These are phyloP conservation scores for Rhododendron griersonianum DNA, from an alignment of 148 eudicot genomes.

Conservation along the genomic window DNA sequence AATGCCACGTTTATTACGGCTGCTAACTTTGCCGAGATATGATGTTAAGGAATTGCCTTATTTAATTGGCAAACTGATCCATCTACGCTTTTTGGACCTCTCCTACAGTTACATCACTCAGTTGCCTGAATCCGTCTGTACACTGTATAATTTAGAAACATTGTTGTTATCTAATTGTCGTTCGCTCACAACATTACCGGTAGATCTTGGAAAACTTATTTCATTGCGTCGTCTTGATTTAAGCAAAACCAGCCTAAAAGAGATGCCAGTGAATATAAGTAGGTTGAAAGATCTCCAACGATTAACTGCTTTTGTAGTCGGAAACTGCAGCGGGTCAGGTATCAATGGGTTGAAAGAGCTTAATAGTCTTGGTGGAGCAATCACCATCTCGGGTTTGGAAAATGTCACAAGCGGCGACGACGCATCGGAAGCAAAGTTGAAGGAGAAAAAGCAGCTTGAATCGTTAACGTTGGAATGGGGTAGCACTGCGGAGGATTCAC, in stretches of 20 bases:
- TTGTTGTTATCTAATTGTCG: background rate
- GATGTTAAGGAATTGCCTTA: background rate
- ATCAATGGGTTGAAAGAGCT: background rate
- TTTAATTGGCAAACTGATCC: background rate
- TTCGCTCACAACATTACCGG: background rate
- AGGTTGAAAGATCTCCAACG: background rate
- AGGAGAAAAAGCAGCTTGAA: background rate
- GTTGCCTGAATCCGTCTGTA: background rate
- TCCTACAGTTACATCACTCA: background rate
- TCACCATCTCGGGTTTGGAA: background rate
- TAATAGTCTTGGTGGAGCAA: background rate
- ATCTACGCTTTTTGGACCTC: constrained; percentile 1
- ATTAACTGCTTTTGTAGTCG: background rate
- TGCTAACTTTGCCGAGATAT: background rate
- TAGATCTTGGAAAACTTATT: background rate
- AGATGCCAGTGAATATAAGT: background rate
- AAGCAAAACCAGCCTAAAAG: background rate
- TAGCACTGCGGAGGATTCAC: background rate
- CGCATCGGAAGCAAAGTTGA: constrained; percentile 8
- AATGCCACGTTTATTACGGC: background rate
- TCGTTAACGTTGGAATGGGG: background rate
- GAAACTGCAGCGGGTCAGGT: background rate
- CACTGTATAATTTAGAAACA: background rate
- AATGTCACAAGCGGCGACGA: background rate
- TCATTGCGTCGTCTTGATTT: background rate